Conservation (phyloP, 1,284 basidiomycete genomes). For the Coriolopsis trogii region DNA sequence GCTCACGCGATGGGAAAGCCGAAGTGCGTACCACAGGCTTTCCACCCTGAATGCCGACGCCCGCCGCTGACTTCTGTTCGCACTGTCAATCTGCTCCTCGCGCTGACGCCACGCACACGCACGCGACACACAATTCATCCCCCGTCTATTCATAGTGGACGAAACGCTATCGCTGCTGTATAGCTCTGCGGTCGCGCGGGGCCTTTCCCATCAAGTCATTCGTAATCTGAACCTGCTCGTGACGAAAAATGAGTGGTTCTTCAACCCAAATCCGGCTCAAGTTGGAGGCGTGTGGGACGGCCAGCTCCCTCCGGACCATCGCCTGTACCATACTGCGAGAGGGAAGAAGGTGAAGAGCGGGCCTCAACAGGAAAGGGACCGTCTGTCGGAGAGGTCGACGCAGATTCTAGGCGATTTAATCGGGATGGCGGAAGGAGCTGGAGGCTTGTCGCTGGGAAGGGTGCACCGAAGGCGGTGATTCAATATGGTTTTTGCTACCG, state of each 20-base stretch:
- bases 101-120: not conserved
- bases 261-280: too few relatives aligned
- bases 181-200: conserved; percentile 57
- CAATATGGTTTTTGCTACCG: too few relatives aligned
- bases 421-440: conserved; percentile 53
- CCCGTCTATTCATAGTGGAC: conserved; percentile 49
- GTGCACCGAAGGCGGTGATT: conserved; percentile 15
- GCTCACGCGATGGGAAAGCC: conserved; percentile 22
- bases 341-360: not conserved
- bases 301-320: conserved; percentile 29
- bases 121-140: not conserved
- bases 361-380: not conserved
- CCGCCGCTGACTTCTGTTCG: too few relatives aligned
- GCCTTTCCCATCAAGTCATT: conserved; percentile 59
- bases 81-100: not conserved
- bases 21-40: too few relatives aligned
- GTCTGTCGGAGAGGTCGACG: conserved; percentile 33
- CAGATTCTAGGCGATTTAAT: conserved; percentile 47
- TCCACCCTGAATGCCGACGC: too few relatives aligned
- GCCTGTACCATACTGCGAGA: conserved; percentile 14
- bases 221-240: conserved; percentile 46
- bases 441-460: conserved; percentile 45
- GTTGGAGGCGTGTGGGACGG: conserved; percentile 48
- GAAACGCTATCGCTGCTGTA: conserved; percentile 56
- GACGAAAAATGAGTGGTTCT: conserved; percentile 33